Base-by-base conservation (phyloP, 441 rosid genomes). In the Erysimum pusillum region DNA sequence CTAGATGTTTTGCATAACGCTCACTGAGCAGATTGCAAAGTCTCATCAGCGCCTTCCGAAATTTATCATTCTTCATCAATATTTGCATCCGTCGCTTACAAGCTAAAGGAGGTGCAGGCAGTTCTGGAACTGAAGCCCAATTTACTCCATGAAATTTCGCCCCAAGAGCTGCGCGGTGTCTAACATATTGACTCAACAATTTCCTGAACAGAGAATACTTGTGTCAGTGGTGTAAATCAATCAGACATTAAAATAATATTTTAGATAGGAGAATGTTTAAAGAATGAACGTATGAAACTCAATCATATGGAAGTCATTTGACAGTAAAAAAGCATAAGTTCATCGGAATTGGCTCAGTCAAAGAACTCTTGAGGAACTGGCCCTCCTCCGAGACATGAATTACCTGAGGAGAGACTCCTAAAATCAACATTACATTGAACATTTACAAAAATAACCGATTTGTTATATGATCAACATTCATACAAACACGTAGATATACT, bases 1-100 rank as follows among this genome's bases (percentile, higher is more conserved):
- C 87, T 64, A 94, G 75, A 81, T 88, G 87, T 79, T 81, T 88
- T 77, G 84, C 85, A 81, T 89, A 94, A 44, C 92, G 84, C 70
- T 87, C 86, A 76, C 96, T 75, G 46, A 96, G 97, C 81, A 93
- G 71, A 81, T 87, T 94, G 76, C 98, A 92, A 22, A 96, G 91
- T 73, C 80, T 89, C 94, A 89, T 85, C 65, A 96, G 45, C n/a
- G 97, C 87, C 71, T 83, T 89, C 78, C 96, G 84, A 65, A 93
- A 88, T 75, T 76, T 85, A 70, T 56, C 72, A 59, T 86, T 88
- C 81, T 80, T 83, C 68, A 83, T 96, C 54, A 96, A 83, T 6
- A 66, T 60, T 52, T 96, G 65, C 70, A 90, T 83, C 87, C 98
- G 87, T 84, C 89, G 89, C 61, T 84, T 85, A 81, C 98, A 93